Evolutionary conservation across 345 rosid genomes (phyloP).

Genomic region (Luvunga scandens): DNA sequence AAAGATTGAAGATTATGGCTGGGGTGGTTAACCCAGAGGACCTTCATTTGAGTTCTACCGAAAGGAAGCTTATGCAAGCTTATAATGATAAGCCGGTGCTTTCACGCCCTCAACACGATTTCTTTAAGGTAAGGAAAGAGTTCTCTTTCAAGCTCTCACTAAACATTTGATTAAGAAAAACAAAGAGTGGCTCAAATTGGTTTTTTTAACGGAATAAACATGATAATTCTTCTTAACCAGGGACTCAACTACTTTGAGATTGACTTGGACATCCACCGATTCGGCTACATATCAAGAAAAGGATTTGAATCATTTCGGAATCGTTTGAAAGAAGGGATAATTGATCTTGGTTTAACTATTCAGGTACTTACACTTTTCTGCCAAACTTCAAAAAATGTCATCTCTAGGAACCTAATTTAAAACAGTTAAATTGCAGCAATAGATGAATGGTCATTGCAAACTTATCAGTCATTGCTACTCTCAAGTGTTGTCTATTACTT

Average conservation of each 20-base stretch:
- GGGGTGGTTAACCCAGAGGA: slow-evolving; percentile 77
- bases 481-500: not conserved
- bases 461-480: not conserved
- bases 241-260: slow-evolving; percentile 82
- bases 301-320: slow-evolving; percentile 86
- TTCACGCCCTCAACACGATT: slow-evolving; percentile 81
- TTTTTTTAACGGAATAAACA: not conserved
- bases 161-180: not conserved
- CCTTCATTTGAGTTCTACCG: slow-evolving; percentile 59
- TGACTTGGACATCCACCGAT: slow-evolving; percentile 78
- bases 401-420: not conserved
- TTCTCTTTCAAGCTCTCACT: not conserved
- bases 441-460: not conserved
- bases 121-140: slow-evolving; percentile 47
- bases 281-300: slow-evolving; percentile 85
- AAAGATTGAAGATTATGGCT: slow-evolving; percentile 72
- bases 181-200: not conserved
- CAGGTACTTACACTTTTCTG: slow-evolving; percentile 45
- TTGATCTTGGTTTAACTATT: slow-evolving; percentile 74
- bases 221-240: slow-evolving; percentile 31
- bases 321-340: slow-evolving; percentile 52
- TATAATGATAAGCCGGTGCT: slow-evolving; percentile 79
- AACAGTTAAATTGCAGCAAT: not conserved
- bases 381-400: not conserved
- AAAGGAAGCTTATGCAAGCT: slow-evolving; percentile 69